Evolutionary conservation across 2,329 filamentous ascomycete genomes (phyloP).

Genomic region (Orbilia oligospora): DNA sequence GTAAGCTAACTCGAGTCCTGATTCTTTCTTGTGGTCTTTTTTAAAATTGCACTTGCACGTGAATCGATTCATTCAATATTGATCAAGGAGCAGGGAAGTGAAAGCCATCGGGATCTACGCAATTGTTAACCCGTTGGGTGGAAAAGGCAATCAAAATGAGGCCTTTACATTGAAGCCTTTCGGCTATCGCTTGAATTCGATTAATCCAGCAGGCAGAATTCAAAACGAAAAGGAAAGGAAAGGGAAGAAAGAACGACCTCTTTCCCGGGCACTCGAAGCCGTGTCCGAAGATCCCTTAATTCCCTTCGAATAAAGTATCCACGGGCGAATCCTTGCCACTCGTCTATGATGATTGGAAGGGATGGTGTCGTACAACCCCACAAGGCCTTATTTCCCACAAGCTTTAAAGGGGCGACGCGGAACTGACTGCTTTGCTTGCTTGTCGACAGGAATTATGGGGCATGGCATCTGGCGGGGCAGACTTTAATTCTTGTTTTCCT

Average conservation of each 20-base stretch:
- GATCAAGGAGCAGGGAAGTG: not conserved
- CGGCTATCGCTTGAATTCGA: slow-evolving; percentile 42
- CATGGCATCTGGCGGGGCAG: slow-evolving; percentile 26
- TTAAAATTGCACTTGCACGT: slow-evolving; percentile 34
- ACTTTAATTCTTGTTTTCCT: not conserved
- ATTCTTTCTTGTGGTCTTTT: not conserved
- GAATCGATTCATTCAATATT: slow-evolving; percentile 15
- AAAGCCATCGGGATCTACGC: slow-evolving; percentile 18
- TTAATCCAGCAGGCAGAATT: slow-evolving; percentile 20
- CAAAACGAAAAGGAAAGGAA: not conserved
- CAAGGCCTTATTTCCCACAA: slow-evolving; percentile 10
- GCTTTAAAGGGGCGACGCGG: slow-evolving; percentile 32
- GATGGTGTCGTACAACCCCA: slow-evolving; percentile 12
- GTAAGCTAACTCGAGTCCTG: slow-evolving; percentile 13
- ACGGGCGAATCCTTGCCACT: slow-evolving; percentile 22
- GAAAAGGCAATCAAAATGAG: slow-evolving; percentile 11
- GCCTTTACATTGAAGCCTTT: slow-evolving; percentile 1
- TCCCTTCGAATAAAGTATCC: slow-evolving; percentile 52
- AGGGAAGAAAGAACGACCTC: not conserved
- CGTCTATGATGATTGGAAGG: slow-evolving; percentile 38
- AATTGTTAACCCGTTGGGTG: not conserved
- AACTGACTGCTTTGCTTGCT: not conserved
- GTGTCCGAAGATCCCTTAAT: slow-evolving; percentile 54
- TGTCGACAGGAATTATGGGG: slow-evolving; percentile 22
- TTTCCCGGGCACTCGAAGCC: slow-evolving; percentile 20